Percentiles rank a stretch among this genome's conserved stretches.
These are phyloP conservation scores for Cytospora leucostoma DNA, from an alignment of 2,329 filamentous ascomycete genomes.

Conservation along the genomic window DNA sequence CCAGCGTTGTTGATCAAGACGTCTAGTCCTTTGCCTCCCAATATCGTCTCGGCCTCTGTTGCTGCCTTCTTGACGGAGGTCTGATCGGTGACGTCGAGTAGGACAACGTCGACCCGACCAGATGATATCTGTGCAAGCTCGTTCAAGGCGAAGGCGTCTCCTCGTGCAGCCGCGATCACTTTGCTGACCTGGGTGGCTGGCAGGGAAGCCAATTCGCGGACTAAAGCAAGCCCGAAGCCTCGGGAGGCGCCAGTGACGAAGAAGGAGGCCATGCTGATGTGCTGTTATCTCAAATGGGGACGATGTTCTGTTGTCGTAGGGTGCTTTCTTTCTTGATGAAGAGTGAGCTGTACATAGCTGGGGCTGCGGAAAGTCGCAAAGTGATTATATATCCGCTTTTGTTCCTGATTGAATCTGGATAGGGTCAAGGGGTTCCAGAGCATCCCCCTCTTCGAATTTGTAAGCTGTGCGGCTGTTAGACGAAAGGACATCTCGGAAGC, in stretches of 20 bases:
- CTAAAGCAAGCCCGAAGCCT: not conserved
- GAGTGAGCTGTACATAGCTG: not conserved
- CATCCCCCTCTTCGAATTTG: not conserved
- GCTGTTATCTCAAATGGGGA: not conserved
- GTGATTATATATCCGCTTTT: not conserved
- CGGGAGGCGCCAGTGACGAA: conserved; percentile 4
- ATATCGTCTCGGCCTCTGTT: conserved; percentile 35
- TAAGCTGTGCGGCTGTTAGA: not conserved
- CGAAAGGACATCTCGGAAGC: too few species aligned
- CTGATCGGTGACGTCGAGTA: conserved; percentile 41
- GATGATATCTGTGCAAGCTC: conserved; percentile 38
- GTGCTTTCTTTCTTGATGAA: not conserved
- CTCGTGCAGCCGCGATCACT: conserved; percentile 45
- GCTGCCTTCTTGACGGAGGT: conserved; percentile 40
- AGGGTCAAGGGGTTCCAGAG: not conserved
- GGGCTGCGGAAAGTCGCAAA: not conserved
- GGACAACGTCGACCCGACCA: conserved; percentile 40
- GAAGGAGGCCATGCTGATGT: not conserved
- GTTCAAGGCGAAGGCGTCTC: conserved; percentile 38
- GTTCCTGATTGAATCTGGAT: not conserved
- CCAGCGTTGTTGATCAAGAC: conserved; percentile 35
- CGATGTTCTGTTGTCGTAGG: not conserved
- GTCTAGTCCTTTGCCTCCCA: conserved; percentile 45
- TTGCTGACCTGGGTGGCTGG: not conserved
- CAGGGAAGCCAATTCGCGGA: not conserved